Conservation (phyloP, 2,329 filamentous ascomycete genomes). For the Gremmenia infestans region DNA sequence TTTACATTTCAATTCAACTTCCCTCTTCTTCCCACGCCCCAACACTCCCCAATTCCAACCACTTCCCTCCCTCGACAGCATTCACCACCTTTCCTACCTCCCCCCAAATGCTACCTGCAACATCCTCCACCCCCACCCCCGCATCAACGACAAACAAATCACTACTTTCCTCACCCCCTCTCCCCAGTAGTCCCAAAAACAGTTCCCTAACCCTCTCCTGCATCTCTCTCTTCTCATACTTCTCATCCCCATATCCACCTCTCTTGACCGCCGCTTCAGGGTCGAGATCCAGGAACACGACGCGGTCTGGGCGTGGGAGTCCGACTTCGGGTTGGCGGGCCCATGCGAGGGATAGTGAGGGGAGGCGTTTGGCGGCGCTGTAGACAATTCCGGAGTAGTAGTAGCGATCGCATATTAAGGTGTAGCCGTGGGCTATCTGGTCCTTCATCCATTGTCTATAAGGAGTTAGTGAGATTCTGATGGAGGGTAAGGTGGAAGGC, state of each 20-base stretch:
- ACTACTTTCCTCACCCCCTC: constrained; percentile 43
- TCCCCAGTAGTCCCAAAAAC: constrained; percentile 54
- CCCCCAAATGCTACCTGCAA: constrained; percentile 45
- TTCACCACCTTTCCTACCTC: constrained; percentile 35
- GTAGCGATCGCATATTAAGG: constrained; percentile 84
- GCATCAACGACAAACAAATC: constrained; percentile 52
- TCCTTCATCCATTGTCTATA: constrained; percentile 45
- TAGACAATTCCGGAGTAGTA: constrained; percentile 95
- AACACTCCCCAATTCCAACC: constrained; percentile 36
- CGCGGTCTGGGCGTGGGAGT: constrained; percentile 79
- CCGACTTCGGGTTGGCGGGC: constrained; percentile 80
- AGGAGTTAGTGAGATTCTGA: neutral
- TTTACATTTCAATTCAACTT: neutral
- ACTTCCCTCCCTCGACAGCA: constrained; percentile 44
- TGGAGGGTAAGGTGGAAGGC: neutral
- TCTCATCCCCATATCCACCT: constrained; percentile 84
- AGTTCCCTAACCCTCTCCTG: constrained; percentile 72
- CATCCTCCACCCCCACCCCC: constrained; percentile 49
- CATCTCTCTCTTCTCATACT: constrained; percentile 82
- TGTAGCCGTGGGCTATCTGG: constrained; percentile 61
- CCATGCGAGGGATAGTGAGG: constrained; percentile 67
- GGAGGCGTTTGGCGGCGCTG: constrained; percentile 78
- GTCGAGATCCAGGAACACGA: constrained; percentile 80
- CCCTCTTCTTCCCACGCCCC: constrained; percentile 6
- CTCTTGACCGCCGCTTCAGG: constrained; percentile 66